Percentiles rank a stretch among this genome's conserved stretches.
Evolutionary conservation across 2,329 filamentous ascomycete species (phyloP).

Genomic region (Trichoderma aggressivum): DNA sequence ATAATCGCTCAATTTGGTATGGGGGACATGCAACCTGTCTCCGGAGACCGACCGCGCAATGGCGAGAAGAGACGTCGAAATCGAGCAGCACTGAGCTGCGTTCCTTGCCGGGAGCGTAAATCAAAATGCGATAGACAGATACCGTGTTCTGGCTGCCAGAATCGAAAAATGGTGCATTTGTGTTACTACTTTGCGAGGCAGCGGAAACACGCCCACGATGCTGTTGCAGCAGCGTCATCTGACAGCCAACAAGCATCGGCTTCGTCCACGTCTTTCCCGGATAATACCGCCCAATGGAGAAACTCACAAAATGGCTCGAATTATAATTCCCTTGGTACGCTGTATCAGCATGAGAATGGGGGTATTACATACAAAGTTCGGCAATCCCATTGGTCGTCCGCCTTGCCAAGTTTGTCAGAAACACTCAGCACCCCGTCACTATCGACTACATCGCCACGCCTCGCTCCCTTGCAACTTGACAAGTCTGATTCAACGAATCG

Average conservation of each 20-base stretch:
- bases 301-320: background rate
- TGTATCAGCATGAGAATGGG: background rate
- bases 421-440: background rate
- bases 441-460: background rate
- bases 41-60: background rate
- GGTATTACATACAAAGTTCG: background rate
- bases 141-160: background rate
- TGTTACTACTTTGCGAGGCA: background rate
- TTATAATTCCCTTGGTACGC: background rate
- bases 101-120: background rate
- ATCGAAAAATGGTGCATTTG: background rate
- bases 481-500: background rate
- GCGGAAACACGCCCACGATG: background rate
- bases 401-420: background rate
- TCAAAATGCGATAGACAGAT: background rate
- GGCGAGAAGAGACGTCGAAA: background rate
- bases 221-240: background rate
- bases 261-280: background rate
- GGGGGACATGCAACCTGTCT: background rate
- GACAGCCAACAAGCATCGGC: background rate
- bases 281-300: background rate
- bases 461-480: background rate
- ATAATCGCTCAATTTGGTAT: background rate
- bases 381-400: background rate
- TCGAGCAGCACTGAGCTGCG: background rate